phyloP scores from a whole-genome alignment of 805 yeast genomes.

The Candida schatavii region DNA sequence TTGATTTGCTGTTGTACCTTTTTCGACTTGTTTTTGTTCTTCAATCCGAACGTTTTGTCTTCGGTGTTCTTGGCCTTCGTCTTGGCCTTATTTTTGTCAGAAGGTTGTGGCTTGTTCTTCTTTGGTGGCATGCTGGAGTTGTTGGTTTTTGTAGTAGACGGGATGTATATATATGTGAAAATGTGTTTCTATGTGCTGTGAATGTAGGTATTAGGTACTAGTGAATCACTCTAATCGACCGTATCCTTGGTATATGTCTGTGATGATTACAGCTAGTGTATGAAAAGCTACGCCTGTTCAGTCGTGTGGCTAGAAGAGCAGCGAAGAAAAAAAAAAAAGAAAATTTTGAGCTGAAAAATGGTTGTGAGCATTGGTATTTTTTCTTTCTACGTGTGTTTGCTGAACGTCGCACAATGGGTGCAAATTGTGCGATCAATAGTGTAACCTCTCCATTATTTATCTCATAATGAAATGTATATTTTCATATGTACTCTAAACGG shows the following conservation, averaged over 20 bases:
- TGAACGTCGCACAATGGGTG: no score
- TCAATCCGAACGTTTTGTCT: conserved; percentile 92
- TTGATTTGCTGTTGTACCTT: conserved; percentile 72
- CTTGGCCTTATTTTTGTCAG: conserved; percentile 64
- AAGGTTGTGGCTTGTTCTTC: conserved; percentile 55
- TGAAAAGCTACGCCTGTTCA: no score
- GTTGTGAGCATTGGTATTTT: conserved; percentile 10
- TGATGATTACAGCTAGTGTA: no score
- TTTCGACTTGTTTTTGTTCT: conserved; percentile 91
- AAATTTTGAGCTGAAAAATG: conserved; percentile 7
- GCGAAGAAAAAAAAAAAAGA: conserved; percentile 12
- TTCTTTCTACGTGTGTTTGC: conserved; percentile 18
- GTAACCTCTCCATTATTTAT: no score
- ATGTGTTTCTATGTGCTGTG: not conserved
- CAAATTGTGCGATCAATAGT: no score
- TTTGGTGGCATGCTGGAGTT: conserved; percentile 68
- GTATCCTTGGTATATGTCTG: not conserved
- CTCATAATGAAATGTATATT: no score
- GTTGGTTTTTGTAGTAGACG: conserved; percentile 7
- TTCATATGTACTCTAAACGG: no score
- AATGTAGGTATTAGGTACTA: no score
- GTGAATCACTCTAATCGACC: no score
- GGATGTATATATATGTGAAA: no score
- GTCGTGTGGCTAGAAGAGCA: no score
- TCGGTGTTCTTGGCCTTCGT: conserved; percentile 62